A percentile compares a stretch with the other conserved stretches of the same genome.
These are phyloP conservation scores for Hymenoscyphus fraxineus DNA, from an alignment of 2,329 filamentous ascomycete species.

Conservation along the genomic window DNA sequence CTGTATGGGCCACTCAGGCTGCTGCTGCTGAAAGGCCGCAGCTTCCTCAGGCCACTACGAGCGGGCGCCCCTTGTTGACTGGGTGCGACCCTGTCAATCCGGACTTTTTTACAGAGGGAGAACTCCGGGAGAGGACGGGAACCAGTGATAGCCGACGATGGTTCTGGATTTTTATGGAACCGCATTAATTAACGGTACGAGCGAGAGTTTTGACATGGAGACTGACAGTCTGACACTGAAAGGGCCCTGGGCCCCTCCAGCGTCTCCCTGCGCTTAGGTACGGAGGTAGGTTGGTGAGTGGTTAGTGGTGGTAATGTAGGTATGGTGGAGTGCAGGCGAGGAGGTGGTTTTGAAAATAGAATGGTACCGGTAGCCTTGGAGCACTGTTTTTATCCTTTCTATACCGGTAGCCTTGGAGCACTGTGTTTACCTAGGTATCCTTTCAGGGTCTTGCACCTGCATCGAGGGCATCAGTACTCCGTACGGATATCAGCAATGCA, in stretches of 20 bases:
- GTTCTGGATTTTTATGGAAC: not conserved
- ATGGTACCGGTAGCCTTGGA: too few relatives aligned
- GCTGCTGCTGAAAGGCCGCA: not conserved
- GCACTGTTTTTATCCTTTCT: too few relatives aligned
- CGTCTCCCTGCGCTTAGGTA: too few relatives aligned
- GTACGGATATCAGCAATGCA: too few relatives aligned
- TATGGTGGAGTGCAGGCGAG: too few relatives aligned
- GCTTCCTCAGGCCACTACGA: not conserved
- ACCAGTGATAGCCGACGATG: not conserved
- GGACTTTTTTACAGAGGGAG: not conserved
- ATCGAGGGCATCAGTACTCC: too few relatives aligned
- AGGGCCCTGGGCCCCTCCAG: too few relatives aligned
- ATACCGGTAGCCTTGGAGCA: too few relatives aligned
- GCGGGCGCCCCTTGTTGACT: not conserved
- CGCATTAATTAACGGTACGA: slow-evolving; percentile 1
- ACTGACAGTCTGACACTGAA: not conserved
- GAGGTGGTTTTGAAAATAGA: too few relatives aligned
- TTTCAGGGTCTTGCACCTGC: too few relatives aligned
- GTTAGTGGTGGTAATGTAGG: too few relatives aligned
- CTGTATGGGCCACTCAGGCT: not conserved
- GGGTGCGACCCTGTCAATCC: not conserved
- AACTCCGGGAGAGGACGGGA: not conserved
- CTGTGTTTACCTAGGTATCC: too few relatives aligned
- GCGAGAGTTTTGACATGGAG: not conserved
- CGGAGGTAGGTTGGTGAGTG: not conserved